These are phyloP conservation scores for Agarophyton chilense DNA, from an alignment of 23 red algal species.

Conservation along the genomic window DNA sequence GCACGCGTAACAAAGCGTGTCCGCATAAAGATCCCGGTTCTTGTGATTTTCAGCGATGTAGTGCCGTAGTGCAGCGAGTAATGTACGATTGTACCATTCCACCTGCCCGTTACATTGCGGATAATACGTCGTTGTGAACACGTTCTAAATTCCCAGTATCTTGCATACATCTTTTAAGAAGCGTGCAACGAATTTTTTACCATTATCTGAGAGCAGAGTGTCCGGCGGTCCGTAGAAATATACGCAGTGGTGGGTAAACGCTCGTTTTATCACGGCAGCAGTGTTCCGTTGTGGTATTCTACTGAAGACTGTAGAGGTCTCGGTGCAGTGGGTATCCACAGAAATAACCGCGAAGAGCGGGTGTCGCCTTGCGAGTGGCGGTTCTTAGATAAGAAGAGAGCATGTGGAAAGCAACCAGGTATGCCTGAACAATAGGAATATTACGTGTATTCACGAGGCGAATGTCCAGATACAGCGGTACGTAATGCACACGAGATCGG, in stretches of 20 bases:
- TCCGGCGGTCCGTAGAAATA: background rate
- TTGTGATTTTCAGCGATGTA: background rate
- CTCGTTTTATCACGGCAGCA: background rate
- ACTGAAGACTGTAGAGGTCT: too few species aligned
- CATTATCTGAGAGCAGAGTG: slow-evolving; percentile 25
- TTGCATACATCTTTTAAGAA: slow-evolving; percentile 45
- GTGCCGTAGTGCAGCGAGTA: background rate
- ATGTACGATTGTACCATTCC: slow-evolving; percentile 18
- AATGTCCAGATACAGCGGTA: too few species aligned
- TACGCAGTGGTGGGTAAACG: slow-evolving; percentile 26
- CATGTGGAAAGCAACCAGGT: too few species aligned
- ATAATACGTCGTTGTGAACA: slow-evolving; percentile 36
- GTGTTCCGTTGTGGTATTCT: slow-evolving; percentile 23
- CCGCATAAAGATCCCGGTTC: slow-evolving; percentile 11
- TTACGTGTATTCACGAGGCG: too few species aligned
- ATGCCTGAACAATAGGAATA: too few species aligned
- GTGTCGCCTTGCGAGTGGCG: too few species aligned
- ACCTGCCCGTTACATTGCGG: slow-evolving; percentile 41
- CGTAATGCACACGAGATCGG: too few species aligned
- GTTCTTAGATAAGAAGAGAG: too few species aligned
- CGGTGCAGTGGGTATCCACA: too few species aligned
- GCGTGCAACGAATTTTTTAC: slow-evolving; percentile 25
- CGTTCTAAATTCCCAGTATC: background rate
- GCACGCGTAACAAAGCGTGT: background rate
- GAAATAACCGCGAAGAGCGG: too few species aligned